Percentiles rank a stretch among this genome's conserved stretches.
Evolutionary conservation across 768 basidiomycete genomes (phyloP).

Genomic region (Trametes meyenii): DNA sequence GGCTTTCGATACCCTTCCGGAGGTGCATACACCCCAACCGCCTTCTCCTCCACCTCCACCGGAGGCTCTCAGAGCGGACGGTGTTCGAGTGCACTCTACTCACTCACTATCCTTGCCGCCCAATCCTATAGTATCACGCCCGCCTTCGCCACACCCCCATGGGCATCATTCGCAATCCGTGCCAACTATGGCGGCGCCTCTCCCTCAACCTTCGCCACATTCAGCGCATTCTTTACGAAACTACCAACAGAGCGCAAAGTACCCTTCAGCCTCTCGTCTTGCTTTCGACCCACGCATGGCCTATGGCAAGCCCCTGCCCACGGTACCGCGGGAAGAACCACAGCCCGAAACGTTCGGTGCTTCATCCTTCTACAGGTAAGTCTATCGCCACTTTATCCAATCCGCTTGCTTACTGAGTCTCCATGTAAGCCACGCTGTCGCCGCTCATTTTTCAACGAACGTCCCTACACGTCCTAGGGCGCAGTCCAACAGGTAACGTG

Average conservation of each 20-base stretch:
- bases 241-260: neutral
- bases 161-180: neutral
- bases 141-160: neutral
- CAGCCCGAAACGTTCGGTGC: slow-evolving; percentile 31
- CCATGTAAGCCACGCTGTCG: slow-evolving; percentile 52
- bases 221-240: neutral
- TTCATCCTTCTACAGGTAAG: slow-evolving; percentile 61
- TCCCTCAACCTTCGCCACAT: neutral
- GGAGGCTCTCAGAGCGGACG: neutral
- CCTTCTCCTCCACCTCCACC: neutral
- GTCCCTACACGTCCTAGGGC: slow-evolving; percentile 8
- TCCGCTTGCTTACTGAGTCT: neutral
- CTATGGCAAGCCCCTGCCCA: slow-evolving; percentile 37
- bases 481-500: slow-evolving; percentile 5
- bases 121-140: neutral
- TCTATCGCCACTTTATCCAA: neutral
- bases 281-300: slow-evolving; percentile 52
- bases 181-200: neutral
- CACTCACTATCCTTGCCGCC: slow-evolving; percentile 11
- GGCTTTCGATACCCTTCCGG: slow-evolving; percentile 25
- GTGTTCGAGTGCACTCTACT: neutral
- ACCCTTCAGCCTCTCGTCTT: slow-evolving; percentile 4
- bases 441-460: slow-evolving; percentile 42
- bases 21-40: neutral
- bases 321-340: slow-evolving; percentile 13